phyloP scores from a whole-genome alignment of 257 asterid genomes.

The Penstemon davidsonii region DNA sequence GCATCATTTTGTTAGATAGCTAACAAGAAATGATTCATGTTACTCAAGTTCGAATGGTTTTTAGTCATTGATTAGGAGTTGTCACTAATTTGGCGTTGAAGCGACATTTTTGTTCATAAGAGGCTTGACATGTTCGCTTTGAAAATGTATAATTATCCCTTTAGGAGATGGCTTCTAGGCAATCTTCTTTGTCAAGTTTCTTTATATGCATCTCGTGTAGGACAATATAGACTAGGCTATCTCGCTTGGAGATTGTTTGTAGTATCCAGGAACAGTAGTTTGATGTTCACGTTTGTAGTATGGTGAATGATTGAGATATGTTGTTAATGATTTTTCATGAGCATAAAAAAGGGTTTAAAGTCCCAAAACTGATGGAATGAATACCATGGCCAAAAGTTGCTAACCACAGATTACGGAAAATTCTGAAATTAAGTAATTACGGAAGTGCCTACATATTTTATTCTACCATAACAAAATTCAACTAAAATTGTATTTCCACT shows the following conservation, averaged over 20 bases:
- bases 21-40: constrained; percentile 12
- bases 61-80: constrained; percentile 10
- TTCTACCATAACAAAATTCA: too few relatives aligned
- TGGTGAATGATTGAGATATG: too few relatives aligned
- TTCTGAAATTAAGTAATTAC: too few relatives aligned
- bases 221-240: neutral
- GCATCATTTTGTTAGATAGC: constrained; percentile 26
- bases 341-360: too few relatives aligned
- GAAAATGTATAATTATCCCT: neutral
- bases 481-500: neutral
- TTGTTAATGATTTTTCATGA: too few relatives aligned
- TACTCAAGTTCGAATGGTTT: constrained; percentile 11
- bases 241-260: neutral
- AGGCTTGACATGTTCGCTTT: neutral
- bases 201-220: neutral
- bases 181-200: constrained; percentile 20
- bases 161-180: constrained; percentile 4
- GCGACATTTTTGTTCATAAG: constrained; percentile 4
- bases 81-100: neutral
- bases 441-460: too few relatives aligned
- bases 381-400: too few relatives aligned
- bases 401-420: too few relatives aligned
- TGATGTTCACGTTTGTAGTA: neutral
- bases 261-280: neutral
- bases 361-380: too few relatives aligned